These are phyloP conservation scores for Ochromonadaceae sp. DNA, from an alignment of 352 stramenopile genomes.

Conservation along the genomic window DNA sequence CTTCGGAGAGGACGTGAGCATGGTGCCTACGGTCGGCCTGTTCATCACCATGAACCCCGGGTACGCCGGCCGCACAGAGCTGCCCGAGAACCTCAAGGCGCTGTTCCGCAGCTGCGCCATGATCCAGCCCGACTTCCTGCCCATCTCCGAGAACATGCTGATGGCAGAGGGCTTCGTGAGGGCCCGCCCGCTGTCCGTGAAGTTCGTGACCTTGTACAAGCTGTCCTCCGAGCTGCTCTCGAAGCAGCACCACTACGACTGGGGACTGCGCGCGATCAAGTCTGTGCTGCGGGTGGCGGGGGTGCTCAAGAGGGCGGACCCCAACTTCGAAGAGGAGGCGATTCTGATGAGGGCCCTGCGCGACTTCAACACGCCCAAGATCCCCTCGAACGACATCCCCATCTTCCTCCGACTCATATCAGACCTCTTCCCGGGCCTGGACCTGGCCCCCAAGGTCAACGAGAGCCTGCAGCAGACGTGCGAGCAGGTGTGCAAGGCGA, in stretches of 20 bases:
- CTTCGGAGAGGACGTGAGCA: constrained; percentile 91
- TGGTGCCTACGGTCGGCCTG: constrained; percentile 84
- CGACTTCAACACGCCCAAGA: constrained; percentile 86
- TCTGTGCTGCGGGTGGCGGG: constrained; percentile 76
- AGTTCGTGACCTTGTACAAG: constrained; percentile 82
- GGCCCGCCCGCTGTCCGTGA: constrained; percentile 76
- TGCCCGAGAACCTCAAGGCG: constrained; percentile 78
- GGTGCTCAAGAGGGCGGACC: constrained; percentile 72
- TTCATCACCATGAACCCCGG: constrained; percentile 88
- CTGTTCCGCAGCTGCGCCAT: constrained; percentile 74
- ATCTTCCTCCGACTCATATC: constrained; percentile 74
- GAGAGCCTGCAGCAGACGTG: constrained; percentile 52
- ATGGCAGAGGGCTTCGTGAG: constrained; percentile 86
- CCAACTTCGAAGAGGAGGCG: constrained; percentile 70
- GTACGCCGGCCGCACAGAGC: constrained; percentile 66
- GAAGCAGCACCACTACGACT: constrained; percentile 86
- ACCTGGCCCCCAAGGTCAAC: constrained; percentile 71
- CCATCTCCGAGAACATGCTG: constrained; percentile 95
- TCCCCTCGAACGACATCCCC: constrained; percentile 68
- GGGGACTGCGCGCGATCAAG: constrained; percentile 75
- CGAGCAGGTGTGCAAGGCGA: constrained; percentile 55
- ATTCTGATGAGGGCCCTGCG: constrained; percentile 66
- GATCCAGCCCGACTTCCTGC: constrained; percentile 67
- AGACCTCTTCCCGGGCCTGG: constrained; percentile 67
- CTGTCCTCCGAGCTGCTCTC: constrained; percentile 81